Conservation (phyloP, 2,329 filamentous ascomycete genomes). For the Penicillium sp. region DNA sequence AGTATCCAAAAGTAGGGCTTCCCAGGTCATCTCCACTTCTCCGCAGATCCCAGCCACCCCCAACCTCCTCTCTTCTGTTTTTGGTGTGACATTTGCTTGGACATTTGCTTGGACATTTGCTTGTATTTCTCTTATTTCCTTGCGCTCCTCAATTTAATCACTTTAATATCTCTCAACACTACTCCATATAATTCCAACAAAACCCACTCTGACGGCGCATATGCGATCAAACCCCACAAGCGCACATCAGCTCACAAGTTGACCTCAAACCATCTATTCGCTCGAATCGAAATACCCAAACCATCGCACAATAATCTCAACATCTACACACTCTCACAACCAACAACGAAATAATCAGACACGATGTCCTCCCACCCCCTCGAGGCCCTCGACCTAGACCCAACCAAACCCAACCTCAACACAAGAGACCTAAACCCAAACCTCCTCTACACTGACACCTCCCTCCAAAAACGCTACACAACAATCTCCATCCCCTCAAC, state of each 20-base stretch:
- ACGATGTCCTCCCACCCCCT: background rate
- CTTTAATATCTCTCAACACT: background rate
- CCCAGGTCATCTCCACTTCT: slow-evolving; percentile 2
- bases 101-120: background rate
- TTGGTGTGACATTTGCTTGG: background rate
- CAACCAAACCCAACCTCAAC: background rate
- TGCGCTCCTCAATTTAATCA: background rate
- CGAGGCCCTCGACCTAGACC: background rate
- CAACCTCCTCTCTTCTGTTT: background rate
- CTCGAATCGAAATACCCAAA: background rate
- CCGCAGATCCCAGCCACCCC: slow-evolving; percentile 9
- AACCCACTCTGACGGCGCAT: background rate
- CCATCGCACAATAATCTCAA: background rate
- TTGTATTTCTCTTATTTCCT: background rate
- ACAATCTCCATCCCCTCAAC: slow-evolving; percentile 58
- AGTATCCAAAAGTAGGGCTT: background rate
- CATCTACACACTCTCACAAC: background rate
- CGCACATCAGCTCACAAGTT: background rate
- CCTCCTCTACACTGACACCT: slow-evolving; percentile 9
- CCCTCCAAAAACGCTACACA: slow-evolving; percentile 25
- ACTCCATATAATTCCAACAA: background rate
- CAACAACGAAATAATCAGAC: background rate
- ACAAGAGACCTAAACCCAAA: background rate
- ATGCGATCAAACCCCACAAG: background rate
- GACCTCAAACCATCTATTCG: background rate